These are phyloP conservation scores for Suhomyces ambrosiae DNA, from an alignment of 1,139 yeast species.

Conservation along the genomic window DNA sequence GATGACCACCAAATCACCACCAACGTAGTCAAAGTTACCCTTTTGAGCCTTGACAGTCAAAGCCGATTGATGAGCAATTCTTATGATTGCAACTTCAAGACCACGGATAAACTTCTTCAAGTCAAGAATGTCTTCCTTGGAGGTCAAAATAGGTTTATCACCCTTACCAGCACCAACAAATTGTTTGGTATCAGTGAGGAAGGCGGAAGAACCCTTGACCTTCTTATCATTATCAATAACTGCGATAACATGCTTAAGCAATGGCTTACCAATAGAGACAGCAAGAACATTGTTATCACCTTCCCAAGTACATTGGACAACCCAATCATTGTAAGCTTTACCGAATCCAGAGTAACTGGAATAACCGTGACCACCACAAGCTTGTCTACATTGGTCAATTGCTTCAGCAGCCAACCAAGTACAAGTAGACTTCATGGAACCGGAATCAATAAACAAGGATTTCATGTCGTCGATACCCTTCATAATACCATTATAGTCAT, in stretches of 20 bases:
- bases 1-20: slow-evolving; percentile 58
- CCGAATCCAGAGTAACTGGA: slow-evolving; percentile 52
- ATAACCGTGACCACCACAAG: slow-evolving; percentile 58
- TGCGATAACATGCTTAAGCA: slow-evolving; percentile 38
- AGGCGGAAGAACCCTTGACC: slow-evolving; percentile 41
- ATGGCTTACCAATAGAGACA: slow-evolving; percentile 49
- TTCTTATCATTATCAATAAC: slow-evolving; percentile 37
- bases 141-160: slow-evolving; percentile 30
- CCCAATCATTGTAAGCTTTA: slow-evolving; percentile 52
- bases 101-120: slow-evolving; percentile 38
- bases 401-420: slow-evolving; percentile 52
- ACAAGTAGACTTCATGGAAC: slow-evolving; percentile 49
- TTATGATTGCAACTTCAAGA: slow-evolving; percentile 46
- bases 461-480: slow-evolving; percentile 44
- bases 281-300: slow-evolving; percentile 55
- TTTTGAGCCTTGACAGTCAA: slow-evolving; percentile 43
- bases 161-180: slow-evolving; percentile 17
- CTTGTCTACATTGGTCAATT: slow-evolving; percentile 51
- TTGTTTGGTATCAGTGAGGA: slow-evolving; percentile 41
- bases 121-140: slow-evolving; percentile 33
- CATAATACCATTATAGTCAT: slow-evolving; percentile 40
- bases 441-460: slow-evolving; percentile 50
- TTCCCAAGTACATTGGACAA: slow-evolving; percentile 57
- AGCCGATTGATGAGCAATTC: slow-evolving; percentile 51
- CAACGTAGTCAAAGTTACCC: slow-evolving; percentile 57